Conservation (phyloP, 441 rosid genomes). For the Gossypium gossypioides region DNA sequence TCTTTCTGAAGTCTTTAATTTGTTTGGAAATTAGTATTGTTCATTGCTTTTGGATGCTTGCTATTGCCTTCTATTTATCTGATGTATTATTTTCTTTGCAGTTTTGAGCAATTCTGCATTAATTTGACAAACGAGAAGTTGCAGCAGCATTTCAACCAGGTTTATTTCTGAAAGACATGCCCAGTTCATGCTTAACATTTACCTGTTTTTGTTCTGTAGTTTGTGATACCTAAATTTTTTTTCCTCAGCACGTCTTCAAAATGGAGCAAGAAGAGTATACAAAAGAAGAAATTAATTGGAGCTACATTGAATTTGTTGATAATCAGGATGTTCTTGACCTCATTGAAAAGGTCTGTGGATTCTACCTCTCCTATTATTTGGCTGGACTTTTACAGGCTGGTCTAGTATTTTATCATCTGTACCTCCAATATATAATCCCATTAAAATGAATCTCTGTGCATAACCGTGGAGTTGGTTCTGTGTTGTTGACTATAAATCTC, state of each 20-base stretch:
- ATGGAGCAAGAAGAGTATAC: slow-evolving; percentile 99
- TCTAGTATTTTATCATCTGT: background rate
- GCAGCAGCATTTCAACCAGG: slow-evolving; percentile 99
- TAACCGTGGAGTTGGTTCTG: background rate
- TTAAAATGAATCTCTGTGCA: background rate
- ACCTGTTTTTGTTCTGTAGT: slow-evolving; percentile 12
- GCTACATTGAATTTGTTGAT: slow-evolving; percentile 95
- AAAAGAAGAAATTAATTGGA: slow-evolving; percentile 92
- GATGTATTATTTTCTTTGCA: slow-evolving; percentile 24
- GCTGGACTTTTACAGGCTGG: background rate
- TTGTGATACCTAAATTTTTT: slow-evolving; percentile 7
- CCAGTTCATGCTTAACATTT: slow-evolving; percentile 8
- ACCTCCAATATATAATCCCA: background rate
- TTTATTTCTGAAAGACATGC: slow-evolving; percentile 19
- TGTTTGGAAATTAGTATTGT: background rate
- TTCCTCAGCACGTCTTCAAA: slow-evolving; percentile 86
- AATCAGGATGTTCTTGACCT: slow-evolving; percentile 87
- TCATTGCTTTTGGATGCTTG: slow-evolving; percentile 7
- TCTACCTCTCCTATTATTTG: background rate
- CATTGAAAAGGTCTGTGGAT: slow-evolving; percentile 70
- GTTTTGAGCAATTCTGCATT: slow-evolving; percentile 98
- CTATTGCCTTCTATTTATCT: slow-evolving; percentile 15
- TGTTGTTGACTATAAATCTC: background rate
- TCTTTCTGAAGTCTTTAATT: background rate
- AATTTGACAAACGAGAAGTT: slow-evolving; percentile 96